Evolutionary conservation across 75 land plant species (phyloP), one percentile per base, ranked within the genome.

Genomic region (Sequoiadendron giganteum): DNA sequence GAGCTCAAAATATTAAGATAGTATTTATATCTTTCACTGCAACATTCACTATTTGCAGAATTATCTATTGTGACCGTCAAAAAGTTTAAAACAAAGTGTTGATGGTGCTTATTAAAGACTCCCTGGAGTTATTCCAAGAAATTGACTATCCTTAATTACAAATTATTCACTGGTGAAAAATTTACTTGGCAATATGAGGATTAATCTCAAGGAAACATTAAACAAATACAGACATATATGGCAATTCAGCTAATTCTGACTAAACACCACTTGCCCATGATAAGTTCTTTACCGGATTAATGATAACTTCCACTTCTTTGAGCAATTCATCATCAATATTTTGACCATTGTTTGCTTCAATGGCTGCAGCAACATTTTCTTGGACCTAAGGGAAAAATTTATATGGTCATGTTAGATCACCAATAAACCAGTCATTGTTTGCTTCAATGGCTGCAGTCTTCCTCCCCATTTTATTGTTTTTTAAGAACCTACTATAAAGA

Each of bases 201-300:
- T 9, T 6, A 73, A 73, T 65, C 70, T 58, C 77, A 32, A 73
- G 14, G 4, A 10, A 73, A 32, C 77, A 73, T 73, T 1, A 73
- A 34, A 1, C 2, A 30, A 30, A 10, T 73, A 32, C 15, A 83
- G 25, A 83, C 42, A 32, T 18, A 83, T 65, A 25, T 83, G 28
- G 42, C 30, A 42, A 83, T 40, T 42, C 13, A 68, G 82, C 85
- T 89, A 92, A 86, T 89, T 90, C 81, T 90, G 86, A 72, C 89
- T 91, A 72, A 36, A 89, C 93, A 73, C 99, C 99, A 88, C 96
- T 97, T 36, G 96, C 94, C 99, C 99, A 97, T 32, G 97, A 90
- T 58, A 95, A 90, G 83, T 97, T 94, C 91, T 97, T 98, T 68
- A 98, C 99, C 18, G 97, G 99, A 86, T 92, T 87, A 11, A 98